Percentiles rank a stretch among this genome's conserved stretches.
Evolutionary conservation across 345 rosid genomes (phyloP).

Genomic region (Salix viminalis): DNA sequence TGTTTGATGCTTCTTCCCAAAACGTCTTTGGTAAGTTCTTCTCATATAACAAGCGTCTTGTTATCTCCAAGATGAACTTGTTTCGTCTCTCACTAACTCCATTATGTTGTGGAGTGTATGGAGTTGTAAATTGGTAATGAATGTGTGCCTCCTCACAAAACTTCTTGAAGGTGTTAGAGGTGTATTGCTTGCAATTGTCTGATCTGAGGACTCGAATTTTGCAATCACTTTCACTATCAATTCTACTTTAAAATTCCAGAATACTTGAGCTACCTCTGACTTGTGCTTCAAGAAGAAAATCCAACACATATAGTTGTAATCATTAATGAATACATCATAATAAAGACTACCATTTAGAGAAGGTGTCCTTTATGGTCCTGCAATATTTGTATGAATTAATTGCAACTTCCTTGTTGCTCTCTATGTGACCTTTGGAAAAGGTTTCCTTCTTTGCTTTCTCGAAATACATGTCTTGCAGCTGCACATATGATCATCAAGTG

Average conservation of each 20-base stretch:
- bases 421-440: neutral
- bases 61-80: too few species aligned
- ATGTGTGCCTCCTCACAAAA: neutral
- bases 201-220: neutral
- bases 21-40: too few species aligned
- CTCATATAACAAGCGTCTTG: too few species aligned
- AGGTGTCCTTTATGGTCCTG: neutral
- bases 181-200: constrained; percentile 7
- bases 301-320: neutral
- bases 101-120: too few species aligned
- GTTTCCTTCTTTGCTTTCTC: neutral
- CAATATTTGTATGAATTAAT: neutral
- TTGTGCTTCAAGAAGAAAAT: neutral
- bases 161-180: neutral
- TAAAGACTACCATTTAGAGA: neutral
- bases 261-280: neutral
- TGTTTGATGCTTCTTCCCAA: too few species aligned
- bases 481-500: neutral
- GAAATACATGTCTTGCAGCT: neutral
- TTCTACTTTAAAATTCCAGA: neutral
- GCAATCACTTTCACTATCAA: neutral
- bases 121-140: neutral
- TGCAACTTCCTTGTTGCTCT: neutral
- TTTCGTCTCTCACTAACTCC: too few species aligned
- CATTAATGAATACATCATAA: constrained; percentile 1